Evolutionary conservation across 164 flowering plant species (phyloP).

Genomic region (Stephania cephalantha): DNA sequence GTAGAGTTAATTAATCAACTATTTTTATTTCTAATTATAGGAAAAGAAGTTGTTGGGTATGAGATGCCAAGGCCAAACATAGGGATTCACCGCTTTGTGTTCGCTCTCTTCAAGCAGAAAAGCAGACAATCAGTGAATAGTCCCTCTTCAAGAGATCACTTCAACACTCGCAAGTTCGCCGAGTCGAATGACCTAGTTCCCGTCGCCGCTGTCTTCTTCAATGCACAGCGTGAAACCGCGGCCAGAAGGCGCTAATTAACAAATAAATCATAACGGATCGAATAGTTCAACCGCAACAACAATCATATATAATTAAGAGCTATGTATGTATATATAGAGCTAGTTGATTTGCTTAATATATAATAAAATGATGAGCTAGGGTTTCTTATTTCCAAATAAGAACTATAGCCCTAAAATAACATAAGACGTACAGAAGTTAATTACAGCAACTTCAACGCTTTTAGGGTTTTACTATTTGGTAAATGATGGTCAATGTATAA

Average conservation of each 20-base stretch:
- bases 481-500: not conserved
- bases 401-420: too few species aligned
- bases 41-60: conserved; percentile 60
- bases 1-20: not conserved
- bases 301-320: not conserved
- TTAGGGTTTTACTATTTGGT: not conserved
- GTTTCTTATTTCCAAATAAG: not conserved
- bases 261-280: not conserved
- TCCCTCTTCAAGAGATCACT: conserved; percentile 52
- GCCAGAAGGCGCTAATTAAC: conserved; percentile 54
- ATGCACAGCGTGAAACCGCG: conserved; percentile 84
- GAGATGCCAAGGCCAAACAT: conserved; percentile 85
- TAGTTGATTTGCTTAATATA: not conserved
- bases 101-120: conserved; percentile 68
- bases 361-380: not conserved
- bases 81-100: conserved; percentile 89
- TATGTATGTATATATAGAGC: not conserved
- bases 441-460: too few species aligned
- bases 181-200: conserved; percentile 65
- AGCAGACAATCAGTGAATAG: conserved; percentile 37
- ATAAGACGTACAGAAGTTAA: too few species aligned
- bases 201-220: conserved; percentile 86
- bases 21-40: conserved; percentile 22
- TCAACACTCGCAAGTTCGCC: conserved; percentile 63
- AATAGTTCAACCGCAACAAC: not conserved